Evolutionary conservation across 2,329 filamentous ascomycete genomes (phyloP).

Genomic region (Scedosporium boydii): DNA sequence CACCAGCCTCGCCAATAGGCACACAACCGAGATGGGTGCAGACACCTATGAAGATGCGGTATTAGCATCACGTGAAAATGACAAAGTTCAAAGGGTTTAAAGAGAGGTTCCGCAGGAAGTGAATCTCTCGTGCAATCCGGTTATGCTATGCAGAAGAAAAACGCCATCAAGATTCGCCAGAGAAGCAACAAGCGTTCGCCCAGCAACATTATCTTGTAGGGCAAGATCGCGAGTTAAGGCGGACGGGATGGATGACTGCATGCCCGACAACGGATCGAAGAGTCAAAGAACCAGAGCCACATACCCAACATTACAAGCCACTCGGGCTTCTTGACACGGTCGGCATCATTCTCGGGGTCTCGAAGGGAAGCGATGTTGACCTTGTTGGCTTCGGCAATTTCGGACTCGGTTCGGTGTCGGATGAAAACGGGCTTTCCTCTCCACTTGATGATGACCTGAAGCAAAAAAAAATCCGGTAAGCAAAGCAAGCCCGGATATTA

Average conservation of each 20-base stretch:
- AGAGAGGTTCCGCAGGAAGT: background rate
- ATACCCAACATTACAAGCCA: constrained; percentile 98
- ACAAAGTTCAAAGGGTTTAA: background rate
- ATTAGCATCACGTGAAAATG: background rate
- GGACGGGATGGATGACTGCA: background rate
- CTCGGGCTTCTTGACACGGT: constrained; percentile 96
- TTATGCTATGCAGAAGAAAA: too few species aligned
- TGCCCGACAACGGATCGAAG: too few species aligned
- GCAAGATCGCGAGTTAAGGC: background rate
- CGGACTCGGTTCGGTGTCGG: constrained; percentile 86
- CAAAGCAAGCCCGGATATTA: background rate
- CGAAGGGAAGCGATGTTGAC: constrained; percentile 74
- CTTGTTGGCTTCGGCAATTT: constrained; percentile 92
- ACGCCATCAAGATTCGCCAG: too few species aligned
- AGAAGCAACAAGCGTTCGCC: too few species aligned
- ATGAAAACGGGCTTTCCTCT: constrained; percentile 99
- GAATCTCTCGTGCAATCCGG: background rate
- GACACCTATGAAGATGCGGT: constrained; percentile 53
- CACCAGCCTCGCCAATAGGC: constrained; percentile 95
- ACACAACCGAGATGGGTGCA: constrained; percentile 99
- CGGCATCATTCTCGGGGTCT: constrained; percentile 83
- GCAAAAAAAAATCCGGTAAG: background rate
- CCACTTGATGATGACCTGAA: constrained; percentile 97
- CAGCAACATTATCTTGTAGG: too few species aligned
- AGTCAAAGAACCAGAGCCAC: constrained; percentile 12